Conservation (phyloP, 1,284 basidiomycete genomes). For the Fomes fomentarius region DNA sequence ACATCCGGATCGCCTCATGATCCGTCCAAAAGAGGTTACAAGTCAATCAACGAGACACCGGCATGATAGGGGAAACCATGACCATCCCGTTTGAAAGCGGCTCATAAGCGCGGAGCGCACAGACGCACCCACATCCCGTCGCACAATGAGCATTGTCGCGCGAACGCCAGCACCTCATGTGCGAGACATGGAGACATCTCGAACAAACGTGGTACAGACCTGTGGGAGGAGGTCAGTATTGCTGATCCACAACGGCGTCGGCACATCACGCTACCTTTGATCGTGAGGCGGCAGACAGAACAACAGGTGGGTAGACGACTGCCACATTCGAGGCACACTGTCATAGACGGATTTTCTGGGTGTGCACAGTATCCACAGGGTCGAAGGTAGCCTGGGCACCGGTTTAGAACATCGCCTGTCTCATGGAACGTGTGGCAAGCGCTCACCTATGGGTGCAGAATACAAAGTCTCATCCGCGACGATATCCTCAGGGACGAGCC, state of each 20-base stretch:
- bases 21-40: background rate
- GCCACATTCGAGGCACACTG: conserved; percentile 53
- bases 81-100: conserved; percentile 15
- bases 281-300: conserved; percentile 76
- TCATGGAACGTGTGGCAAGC: background rate
- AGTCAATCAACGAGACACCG: background rate
- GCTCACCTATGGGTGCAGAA: conserved; percentile 34
- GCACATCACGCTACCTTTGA: conserved; percentile 71
- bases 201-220: conserved; percentile 33
- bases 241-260: background rate
- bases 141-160: conserved; percentile 29
- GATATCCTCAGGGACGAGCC: conserved; percentile 25
- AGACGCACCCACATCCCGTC: conserved; percentile 35
- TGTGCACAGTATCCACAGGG: conserved; percentile 35
- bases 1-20: background rate
- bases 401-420: background rate
- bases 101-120: conserved; percentile 17
- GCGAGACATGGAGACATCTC: conserved; percentile 32
- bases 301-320: conserved; percentile 55
- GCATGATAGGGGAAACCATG: conserved; percentile 17
- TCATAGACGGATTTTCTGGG: conserved; percentile 13
- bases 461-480: conserved; percentile 38
- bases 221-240: conserved; percentile 1
- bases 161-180: conserved; percentile 31
- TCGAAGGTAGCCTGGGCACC: conserved; percentile 36